Base-by-base conservation (phyloP, 2,329 filamentous ascomycete species). In the Delphinella strobiligena region DNA sequence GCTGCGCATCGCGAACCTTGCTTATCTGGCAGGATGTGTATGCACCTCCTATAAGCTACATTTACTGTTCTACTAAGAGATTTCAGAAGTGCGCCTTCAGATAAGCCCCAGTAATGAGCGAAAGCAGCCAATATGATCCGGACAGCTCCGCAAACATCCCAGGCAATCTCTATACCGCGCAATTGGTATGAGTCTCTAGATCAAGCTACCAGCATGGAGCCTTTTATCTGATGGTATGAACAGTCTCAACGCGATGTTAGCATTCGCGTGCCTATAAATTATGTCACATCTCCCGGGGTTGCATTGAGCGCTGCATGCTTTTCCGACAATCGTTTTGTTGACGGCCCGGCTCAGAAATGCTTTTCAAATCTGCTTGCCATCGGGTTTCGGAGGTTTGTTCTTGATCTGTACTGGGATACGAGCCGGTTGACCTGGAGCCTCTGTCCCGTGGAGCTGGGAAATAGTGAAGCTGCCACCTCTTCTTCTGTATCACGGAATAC, bases 401-500 rank as follows among this genome's bases (percentile, higher is more conserved):
- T 79, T 19, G 78, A 82, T 53, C 49, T 79, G 10, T 81, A 77
- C 50, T 82, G 78, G 78, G 76, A 80, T 46, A 51, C 65, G 17
- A 62, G 58, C 19, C 63, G 67, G 19, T 57, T 56, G 22, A 52
- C 63, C 31, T 81, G 77, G 74, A 72, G 64, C 36, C 64, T 81
- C 14, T 82, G 78, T 52, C 78, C 78, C 0, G 72, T 72, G 2
- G 55, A 68, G 34, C 61, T 76, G 38, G 27, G 46, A 49, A 19
- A 49, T 50, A 35, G 24, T 16, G 34, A 22, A 5, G 36, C 36
- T 11, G 14, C 43, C 15, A 37, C 39, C 7, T 46, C 46, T 9
- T 45, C 19, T 8, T 40, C 32, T 16, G 41, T 17, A 42, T 40
- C 43, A 10, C 37, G 33, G 18, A 37, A 22, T n/a, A 31, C 27